Evolutionary conservation across 805 yeast species (phyloP).

Genomic region (Saturnispora ahearnii): DNA sequence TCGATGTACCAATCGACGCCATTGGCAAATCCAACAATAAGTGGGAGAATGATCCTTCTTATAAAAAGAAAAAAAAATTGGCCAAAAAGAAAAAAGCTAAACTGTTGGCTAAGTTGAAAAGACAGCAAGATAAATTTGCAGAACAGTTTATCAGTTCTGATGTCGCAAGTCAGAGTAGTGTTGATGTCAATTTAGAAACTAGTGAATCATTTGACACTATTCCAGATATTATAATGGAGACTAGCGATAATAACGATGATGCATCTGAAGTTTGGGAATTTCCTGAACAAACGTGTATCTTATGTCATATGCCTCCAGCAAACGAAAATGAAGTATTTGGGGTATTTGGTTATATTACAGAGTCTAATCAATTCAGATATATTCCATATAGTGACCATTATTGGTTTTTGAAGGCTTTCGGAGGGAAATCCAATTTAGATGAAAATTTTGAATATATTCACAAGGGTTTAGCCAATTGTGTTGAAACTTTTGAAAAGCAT

Average conservation of each 20-base stretch:
- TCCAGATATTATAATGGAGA: constrained; percentile 20
- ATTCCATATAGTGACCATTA: constrained; percentile 51
- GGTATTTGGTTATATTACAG: constrained; percentile 52
- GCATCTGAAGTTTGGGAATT: constrained; percentile 44
- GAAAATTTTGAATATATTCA: constrained; percentile 9
- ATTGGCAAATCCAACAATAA: constrained; percentile 6
- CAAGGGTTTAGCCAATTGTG: constrained; percentile 18
- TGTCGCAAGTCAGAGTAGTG: not conserved
- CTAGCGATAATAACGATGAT: constrained; percentile 18
- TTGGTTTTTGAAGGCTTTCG: constrained; percentile 59
- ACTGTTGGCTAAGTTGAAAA: constrained; percentile 68
- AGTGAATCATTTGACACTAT: not conserved
- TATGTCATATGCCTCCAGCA: constrained; percentile 70
- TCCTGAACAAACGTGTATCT: constrained; percentile 67
- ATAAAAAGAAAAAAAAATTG: constrained; percentile 51
- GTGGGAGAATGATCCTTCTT: constrained; percentile 29
- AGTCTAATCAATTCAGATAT: constrained; percentile 50
- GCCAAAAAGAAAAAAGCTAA: constrained; percentile 66
- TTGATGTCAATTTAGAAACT: not conserved
- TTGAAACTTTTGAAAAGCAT: constrained; percentile 30
- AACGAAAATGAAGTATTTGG: constrained; percentile 61
- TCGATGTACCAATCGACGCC: constrained; percentile 4
- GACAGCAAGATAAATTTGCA: constrained; percentile 71
- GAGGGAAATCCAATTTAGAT: constrained; percentile 38
- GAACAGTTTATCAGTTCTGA: constrained; percentile 27